These are phyloP conservation scores for Scenedesmus sp. DNA, from an alignment of 163 green algal genomes.

Conservation along the genomic window DNA sequence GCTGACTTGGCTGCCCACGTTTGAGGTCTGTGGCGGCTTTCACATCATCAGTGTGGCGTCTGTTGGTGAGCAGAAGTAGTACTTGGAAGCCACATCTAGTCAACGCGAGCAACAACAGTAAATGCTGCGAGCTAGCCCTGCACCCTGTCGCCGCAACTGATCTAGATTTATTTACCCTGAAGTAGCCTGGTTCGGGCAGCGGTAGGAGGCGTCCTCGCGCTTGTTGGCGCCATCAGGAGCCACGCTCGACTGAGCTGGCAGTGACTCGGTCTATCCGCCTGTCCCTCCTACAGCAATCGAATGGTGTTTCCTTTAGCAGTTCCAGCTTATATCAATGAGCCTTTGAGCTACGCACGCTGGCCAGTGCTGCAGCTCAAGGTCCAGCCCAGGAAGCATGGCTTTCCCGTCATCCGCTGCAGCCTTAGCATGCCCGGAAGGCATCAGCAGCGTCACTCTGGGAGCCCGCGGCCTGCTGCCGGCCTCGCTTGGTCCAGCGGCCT, in stretches of 20 bases:
- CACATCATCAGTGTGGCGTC: neutral
- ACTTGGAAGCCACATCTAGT: neutral
- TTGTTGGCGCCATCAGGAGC: neutral
- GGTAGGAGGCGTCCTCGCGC: neutral
- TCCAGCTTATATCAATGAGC: conserved; percentile 24
- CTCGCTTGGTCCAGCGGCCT: neutral
- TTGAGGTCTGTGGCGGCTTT: neutral
- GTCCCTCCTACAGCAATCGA: neutral
- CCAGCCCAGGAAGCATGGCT: conserved; percentile 14
- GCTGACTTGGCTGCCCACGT: neutral
- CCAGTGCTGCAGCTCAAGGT: neutral
- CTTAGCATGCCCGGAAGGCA: conserved; percentile 16
- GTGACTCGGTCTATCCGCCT: conserved; percentile 6
- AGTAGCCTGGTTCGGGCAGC: neutral
- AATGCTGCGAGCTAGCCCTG: neutral
- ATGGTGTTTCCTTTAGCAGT: conserved; percentile 41
- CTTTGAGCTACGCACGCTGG: neutral
- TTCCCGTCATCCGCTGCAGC: conserved; percentile 25
- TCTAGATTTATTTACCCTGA: neutral
- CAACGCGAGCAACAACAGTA: neutral
- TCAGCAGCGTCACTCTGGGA: neutral
- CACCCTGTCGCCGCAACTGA: neutral
- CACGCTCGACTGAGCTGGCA: neutral
- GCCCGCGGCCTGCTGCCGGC: neutral
- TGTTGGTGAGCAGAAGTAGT: neutral